Percentiles rank a stretch among this genome's conserved stretches.
These are phyloP conservation scores for Thermomyces lanuginosus DNA, from an alignment of 2,329 filamentous ascomycete genomes.

Conservation along the genomic window DNA sequence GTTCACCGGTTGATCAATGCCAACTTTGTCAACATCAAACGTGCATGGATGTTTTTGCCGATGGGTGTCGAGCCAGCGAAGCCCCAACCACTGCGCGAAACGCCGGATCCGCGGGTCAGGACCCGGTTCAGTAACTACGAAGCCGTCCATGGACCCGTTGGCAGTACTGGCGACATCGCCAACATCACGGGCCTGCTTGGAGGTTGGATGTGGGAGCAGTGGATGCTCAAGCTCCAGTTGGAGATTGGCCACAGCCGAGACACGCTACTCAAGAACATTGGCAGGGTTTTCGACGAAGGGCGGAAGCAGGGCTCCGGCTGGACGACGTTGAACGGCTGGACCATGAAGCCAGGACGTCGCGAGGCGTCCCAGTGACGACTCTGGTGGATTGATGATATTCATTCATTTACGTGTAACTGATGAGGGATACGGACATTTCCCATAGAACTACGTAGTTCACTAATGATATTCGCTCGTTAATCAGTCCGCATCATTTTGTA, in stretches of 20 bases:
- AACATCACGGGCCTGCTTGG: slow-evolving; percentile 68
- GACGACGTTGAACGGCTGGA: slow-evolving; percentile 45
- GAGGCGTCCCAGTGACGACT: neutral
- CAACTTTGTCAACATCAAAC: slow-evolving; percentile 64
- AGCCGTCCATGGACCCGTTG: slow-evolving; percentile 39
- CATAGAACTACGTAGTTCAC: too few relatives aligned
- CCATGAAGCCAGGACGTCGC: slow-evolving; percentile 32
- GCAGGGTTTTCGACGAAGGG: slow-evolving; percentile 43
- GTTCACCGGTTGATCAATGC: slow-evolving; percentile 55
- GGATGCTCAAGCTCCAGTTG: slow-evolving; percentile 74
- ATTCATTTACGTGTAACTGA: too few relatives aligned
- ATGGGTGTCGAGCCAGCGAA: slow-evolving; percentile 45
- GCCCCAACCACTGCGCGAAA: slow-evolving; percentile 28
- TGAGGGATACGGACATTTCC: too few relatives aligned
- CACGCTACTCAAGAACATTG: slow-evolving; percentile 38
- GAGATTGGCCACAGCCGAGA: slow-evolving; percentile 57
- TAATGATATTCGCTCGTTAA: too few relatives aligned
- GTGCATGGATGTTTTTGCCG: slow-evolving; percentile 78
- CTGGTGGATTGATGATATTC: neutral
- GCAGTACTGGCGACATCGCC: slow-evolving; percentile 55
- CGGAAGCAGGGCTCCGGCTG: slow-evolving; percentile 41
- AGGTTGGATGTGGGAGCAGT: slow-evolving; percentile 88
- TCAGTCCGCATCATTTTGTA: too few relatives aligned
- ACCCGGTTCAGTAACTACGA: slow-evolving; percentile 36
- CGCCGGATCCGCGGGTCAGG: slow-evolving; percentile 21